Evolutionary conservation across 2,329 filamentous ascomycete species (phyloP), one percentile per base, ranked within the genome.

Genomic region (Sclerotiophoma versabilis): DNA sequence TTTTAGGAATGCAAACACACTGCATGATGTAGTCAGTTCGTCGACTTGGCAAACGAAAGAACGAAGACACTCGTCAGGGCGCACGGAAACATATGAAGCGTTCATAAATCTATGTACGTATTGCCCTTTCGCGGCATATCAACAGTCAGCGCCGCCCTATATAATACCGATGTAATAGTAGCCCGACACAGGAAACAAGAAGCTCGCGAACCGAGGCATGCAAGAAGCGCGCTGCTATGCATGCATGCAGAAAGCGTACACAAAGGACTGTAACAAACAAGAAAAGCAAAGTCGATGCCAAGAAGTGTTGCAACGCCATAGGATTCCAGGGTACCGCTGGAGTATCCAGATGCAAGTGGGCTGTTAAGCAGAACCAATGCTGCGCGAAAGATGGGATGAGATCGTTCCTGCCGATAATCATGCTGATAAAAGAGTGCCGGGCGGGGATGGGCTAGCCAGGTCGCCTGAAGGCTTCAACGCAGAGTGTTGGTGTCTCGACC

Each of bases 401-500:
- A 66, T 68, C 63, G 60, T 59, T 42, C 60, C 60, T 55, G 65
- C 54, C 65, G 63, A 62, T 52, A 42, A 42, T 23, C 29, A 56
- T 51, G 43, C 25, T 45, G 36, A 30, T 32, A 23, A 47, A 41
- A 22, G 11, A 46, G 43, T 20, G n/a, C 20, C 29, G 23, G 43
- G 27, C 49, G 27, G 5, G 17, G 34, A n/a, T n/a, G n/a, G 23
- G 27, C 60, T 58, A 78, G 23, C 75, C 74, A 47, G 73, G 73
- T 30, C 76, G 82, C 46, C 83, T 79, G 63, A 89, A 84, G 2
- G 85, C 83, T 60, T 90, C 87, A 5, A 89, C 83, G 1, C 84
- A 83, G 19, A 90, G 76, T 5, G 78, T 80, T 2, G 87, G 87
- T 34, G 88, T 87, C 73, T 93, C 90, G 34, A 93, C 86, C 36